A percentile compares a stretch with the other conserved stretches of the same genome.
These are phyloP conservation scores for Trametes sanguinea DNA, from an alignment of 768 basidiomycete genomes.

Conservation along the genomic window DNA sequence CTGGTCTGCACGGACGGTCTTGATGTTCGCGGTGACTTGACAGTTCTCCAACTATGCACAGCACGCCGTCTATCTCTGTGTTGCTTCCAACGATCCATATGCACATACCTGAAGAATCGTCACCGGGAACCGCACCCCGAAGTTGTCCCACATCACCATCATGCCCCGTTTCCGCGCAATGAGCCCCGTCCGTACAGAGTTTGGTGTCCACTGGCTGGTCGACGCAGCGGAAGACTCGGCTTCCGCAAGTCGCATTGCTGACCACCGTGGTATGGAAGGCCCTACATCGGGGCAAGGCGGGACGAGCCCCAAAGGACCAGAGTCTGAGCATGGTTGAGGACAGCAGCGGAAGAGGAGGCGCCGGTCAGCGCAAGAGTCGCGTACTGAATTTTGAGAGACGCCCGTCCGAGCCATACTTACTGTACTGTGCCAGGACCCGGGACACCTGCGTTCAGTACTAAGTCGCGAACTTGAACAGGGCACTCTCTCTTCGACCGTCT, in stretches of 20 bases:
- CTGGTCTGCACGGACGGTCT: slow-evolving; percentile 61
- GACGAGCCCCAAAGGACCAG: slow-evolving; percentile 47
- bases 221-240: slow-evolving; percentile 32
- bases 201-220: slow-evolving; percentile 75
- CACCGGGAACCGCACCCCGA: slow-evolving; percentile 85
- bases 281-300: slow-evolving; percentile 39
- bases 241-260: slow-evolving; percentile 35
- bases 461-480: background rate
- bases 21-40: slow-evolving; percentile 83
- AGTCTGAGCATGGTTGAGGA: slow-evolving; percentile 51
- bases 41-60: slow-evolving; percentile 74
- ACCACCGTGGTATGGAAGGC: slow-evolving; percentile 46
- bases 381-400: slow-evolving; percentile 23
- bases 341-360: slow-evolving; percentile 3
- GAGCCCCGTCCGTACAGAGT: slow-evolving; percentile 85
- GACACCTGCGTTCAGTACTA: slow-evolving; percentile 5
- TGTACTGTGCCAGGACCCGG: slow-evolving; percentile 6
- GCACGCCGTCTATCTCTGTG: slow-evolving; percentile 19
- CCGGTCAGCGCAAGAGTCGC: slow-evolving; percentile 7
- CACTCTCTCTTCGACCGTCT: background rate
- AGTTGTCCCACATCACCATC: slow-evolving; percentile 90
- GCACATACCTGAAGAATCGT: slow-evolving; percentile 87
- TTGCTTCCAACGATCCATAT: background rate
- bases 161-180: slow-evolving; percentile 96
- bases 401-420: background rate